Evolutionary conservation across 345 rosid genomes (phyloP).

Genomic region (Combretum micranthum): DNA sequence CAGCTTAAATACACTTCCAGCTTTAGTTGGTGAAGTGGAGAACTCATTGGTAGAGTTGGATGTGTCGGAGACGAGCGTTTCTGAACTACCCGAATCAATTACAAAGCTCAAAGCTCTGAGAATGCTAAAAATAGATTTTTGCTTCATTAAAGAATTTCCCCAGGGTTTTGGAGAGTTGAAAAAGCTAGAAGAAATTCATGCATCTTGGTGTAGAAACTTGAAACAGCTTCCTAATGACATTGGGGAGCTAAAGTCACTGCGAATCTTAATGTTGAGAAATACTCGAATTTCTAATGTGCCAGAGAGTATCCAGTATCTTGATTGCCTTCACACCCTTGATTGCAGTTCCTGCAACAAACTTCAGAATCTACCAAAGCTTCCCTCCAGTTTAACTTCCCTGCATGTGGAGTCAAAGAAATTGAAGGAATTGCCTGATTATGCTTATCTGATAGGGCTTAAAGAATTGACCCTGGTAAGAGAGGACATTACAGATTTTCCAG

Average conservation of each 20-base stretch:
- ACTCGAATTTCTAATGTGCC: not conserved
- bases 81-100: slow-evolving; percentile 3
- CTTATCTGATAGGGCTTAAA: fast-evolving
- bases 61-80: not conserved
- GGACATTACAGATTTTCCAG: not conserved
- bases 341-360: not conserved
- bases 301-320: not conserved
- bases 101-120: not conserved
- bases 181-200: no score
- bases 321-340: not conserved
- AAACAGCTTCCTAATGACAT: no score
- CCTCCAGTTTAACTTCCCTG: not conserved
- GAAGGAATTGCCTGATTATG: not conserved
- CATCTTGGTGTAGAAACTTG: no score
- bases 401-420: not conserved
- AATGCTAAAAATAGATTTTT: slow-evolving; percentile 3
- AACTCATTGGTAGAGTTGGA: not conserved
- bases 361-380: not conserved
- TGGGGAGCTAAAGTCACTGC: no score
- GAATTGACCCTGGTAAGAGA: not conserved
- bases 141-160: no score
- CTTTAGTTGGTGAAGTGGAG: not conserved
- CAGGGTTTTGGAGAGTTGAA: no score
- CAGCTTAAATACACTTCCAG: not conserved
- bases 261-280: not conserved